Conservation (phyloP, 495 filamentous ascomycete genomes). For the Aspergillus nanangensis region DNA sequence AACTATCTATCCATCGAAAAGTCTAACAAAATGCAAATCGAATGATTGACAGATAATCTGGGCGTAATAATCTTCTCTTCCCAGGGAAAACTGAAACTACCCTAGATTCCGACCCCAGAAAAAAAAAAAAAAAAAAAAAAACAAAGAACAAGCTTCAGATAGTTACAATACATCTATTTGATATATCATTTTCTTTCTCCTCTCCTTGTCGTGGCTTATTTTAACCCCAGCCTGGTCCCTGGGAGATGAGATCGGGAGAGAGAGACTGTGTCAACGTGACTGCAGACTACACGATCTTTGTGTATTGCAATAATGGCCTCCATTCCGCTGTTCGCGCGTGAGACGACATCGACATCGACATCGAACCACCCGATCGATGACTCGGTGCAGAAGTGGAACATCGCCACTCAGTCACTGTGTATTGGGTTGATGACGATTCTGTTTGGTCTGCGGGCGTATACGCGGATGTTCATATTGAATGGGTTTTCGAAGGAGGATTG, state of each 20-base stretch:
- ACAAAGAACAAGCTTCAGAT: background rate
- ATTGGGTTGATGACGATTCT: conserved; percentile 22
- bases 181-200: background rate
- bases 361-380: conserved; percentile 8
- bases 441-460: conserved; percentile 20
- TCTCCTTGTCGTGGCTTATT: background rate
- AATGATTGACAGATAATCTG: too few relatives aligned
- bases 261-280: background rate
- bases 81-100: too few relatives aligned
- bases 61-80: too few relatives aligned
- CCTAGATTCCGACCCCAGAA: too few relatives aligned
- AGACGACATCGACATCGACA: background rate
- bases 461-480: conserved; percentile 17
- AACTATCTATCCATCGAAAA: too few relatives aligned
- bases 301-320: background rate
- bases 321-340: conserved; percentile 2
- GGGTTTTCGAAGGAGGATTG: conserved; percentile 25
- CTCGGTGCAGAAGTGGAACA: conserved; percentile 22
- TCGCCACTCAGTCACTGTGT: conserved; percentile 22
- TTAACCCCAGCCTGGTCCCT: background rate
- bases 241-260: background rate
- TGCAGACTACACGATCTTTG: background rate
- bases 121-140: background rate
- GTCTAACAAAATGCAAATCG: too few relatives aligned
- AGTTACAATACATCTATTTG: background rate